phyloP scores from a whole-genome alignment of 257 asterid genomes.

The Gynochthodes officinalis region DNA sequence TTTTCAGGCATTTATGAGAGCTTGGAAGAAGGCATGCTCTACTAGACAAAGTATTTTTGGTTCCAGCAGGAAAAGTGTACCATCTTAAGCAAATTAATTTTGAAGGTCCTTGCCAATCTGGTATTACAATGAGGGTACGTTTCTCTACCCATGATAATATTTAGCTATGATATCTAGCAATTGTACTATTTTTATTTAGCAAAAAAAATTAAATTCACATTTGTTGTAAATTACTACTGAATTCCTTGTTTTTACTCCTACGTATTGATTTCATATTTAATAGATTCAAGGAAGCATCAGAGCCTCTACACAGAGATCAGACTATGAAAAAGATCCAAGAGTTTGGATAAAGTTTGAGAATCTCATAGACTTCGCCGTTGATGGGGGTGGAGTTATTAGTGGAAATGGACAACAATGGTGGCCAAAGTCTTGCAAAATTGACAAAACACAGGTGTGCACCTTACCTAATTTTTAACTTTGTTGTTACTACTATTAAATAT shows the following conservation, averaged over 20 bases:
- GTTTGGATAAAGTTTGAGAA: constrained; percentile 72
- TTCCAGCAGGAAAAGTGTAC: constrained; percentile 55
- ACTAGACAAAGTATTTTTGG: constrained; percentile 30
- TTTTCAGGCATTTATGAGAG: constrained; percentile 64
- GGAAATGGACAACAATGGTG: constrained; percentile 93
- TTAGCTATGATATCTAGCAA: too few species aligned
- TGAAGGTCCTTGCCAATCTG: constrained; percentile 62
- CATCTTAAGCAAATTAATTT: constrained; percentile 58
- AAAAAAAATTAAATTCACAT: too few species aligned
- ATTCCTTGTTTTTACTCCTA: background rate
- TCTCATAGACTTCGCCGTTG: constrained; percentile 41
- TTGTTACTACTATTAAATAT: too few species aligned
- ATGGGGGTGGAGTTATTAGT: constrained; percentile 73
- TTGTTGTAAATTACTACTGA: too few species aligned
- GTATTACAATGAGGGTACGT: constrained; percentile 57
- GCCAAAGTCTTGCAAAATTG: constrained; percentile 72
- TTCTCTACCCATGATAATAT: too few species aligned
- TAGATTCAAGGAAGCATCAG: constrained; percentile 69
- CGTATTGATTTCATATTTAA: background rate
- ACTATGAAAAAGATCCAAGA: constrained; percentile 45
- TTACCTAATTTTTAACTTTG: too few species aligned
- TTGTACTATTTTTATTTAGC: too few species aligned
- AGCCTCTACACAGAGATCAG: constrained; percentile 47
- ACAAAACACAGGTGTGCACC: constrained; percentile 44
- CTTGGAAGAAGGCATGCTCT: constrained; percentile 76